phyloP scores from a whole-genome alignment of 495 filamentous ascomycete genomes.

The Durotheca rogersii region DNA sequence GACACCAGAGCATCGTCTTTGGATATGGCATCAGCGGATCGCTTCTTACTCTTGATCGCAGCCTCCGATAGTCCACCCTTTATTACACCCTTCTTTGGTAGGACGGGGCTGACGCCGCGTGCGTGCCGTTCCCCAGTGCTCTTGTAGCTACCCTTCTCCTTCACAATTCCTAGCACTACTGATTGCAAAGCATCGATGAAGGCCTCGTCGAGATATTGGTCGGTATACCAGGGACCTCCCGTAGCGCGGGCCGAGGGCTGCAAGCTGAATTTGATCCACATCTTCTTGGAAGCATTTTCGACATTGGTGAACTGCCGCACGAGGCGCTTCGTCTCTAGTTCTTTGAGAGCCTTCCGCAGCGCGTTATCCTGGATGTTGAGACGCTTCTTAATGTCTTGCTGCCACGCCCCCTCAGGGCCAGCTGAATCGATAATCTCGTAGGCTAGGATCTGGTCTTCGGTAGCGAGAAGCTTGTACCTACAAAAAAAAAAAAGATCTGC shows the following conservation, averaged over 20 bases:
- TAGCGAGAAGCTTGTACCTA: constrained; percentile 64
- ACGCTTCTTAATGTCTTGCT: constrained; percentile 69
- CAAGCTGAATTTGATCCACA: constrained; percentile 78
- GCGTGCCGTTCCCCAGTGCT: constrained; percentile 34
- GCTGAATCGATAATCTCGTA: constrained; percentile 84
- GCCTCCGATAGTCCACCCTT: constrained; percentile 38
- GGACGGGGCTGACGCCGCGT: constrained; percentile 27
- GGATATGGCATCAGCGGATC: constrained; percentile 46
- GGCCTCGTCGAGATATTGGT: constrained; percentile 79
- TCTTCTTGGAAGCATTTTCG: constrained; percentile 67
- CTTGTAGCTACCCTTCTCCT: constrained; percentile 64
- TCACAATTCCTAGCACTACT: constrained; percentile 70
- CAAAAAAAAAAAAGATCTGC: no score
- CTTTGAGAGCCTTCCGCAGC: constrained; percentile 72
- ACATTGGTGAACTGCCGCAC: constrained; percentile 62
- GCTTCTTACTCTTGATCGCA: constrained; percentile 43
- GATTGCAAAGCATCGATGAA: constrained; percentile 73
- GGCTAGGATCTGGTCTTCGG: constrained; percentile 71
- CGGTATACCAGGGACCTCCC: constrained; percentile 90
- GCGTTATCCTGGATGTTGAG: constrained; percentile 77
- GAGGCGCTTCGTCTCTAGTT: constrained; percentile 64
- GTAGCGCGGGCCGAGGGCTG: constrained; percentile 83
- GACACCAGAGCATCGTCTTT: constrained; percentile 35
- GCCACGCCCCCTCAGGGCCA: constrained; percentile 82
- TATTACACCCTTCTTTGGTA: constrained; percentile 49